Conservation (phyloP, 306 rosid genomes). For the Vachellia collinsii region DNA sequence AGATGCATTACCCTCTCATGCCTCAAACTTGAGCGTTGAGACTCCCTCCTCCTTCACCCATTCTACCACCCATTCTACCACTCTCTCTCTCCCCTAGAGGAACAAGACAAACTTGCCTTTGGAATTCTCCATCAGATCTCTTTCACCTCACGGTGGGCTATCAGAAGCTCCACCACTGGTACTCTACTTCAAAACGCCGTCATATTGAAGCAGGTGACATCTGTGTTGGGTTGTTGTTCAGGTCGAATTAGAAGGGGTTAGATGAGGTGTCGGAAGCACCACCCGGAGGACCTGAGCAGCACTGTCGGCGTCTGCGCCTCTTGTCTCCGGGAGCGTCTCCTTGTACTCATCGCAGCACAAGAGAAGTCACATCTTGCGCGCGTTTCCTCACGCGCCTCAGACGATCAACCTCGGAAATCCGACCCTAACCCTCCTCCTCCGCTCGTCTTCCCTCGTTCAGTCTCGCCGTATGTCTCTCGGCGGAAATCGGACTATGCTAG, state of each 20-base stretch:
- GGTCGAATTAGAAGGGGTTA: not conserved
- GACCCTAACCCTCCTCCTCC: slow-evolving; percentile 61
- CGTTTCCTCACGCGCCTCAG: slow-evolving; percentile 47
- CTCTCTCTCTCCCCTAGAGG: not conserved
- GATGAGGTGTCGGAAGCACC: slow-evolving; percentile 93
- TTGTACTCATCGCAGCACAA: slow-evolving; percentile 58
- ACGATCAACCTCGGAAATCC: slow-evolving; percentile 44
- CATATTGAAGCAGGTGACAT: not conserved
- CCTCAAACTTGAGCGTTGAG: slow-evolving; percentile 30
- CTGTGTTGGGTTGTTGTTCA: not conserved
- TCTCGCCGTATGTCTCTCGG: slow-evolving; percentile 82
- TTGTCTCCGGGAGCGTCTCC: slow-evolving; percentile 83
- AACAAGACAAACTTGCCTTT: slow-evolving; percentile 48
- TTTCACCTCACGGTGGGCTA: slow-evolving; percentile 23
- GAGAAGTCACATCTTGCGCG: slow-evolving; percentile 46
- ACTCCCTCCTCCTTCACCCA: slow-evolving; percentile 37
- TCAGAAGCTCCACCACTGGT: not conserved
- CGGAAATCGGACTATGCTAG: slow-evolving; percentile 65
- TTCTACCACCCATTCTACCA: not conserved
- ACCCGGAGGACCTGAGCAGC: slow-evolving; percentile 62
- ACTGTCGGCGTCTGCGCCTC: slow-evolving; percentile 85
- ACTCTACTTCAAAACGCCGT: slow-evolving; percentile 23
- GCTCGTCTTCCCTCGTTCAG: slow-evolving; percentile 79
- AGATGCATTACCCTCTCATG: not conserved
- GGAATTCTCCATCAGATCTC: slow-evolving; percentile 48